Evolutionary conservation across 2,329 filamentous ascomycete genomes (phyloP).

Genomic region (Hypomyces rosellus): DNA sequence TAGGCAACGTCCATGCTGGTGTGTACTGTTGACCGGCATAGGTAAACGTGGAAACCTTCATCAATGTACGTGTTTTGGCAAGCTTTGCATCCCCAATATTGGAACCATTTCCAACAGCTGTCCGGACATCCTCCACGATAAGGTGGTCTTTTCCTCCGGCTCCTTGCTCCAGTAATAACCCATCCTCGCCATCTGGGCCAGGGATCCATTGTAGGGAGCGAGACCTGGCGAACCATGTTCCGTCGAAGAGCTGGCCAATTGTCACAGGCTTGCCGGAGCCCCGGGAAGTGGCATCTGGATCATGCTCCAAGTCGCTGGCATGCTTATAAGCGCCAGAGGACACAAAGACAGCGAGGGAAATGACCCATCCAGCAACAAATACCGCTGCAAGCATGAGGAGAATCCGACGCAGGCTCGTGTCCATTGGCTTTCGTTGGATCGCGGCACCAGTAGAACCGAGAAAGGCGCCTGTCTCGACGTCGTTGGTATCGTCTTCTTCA

Average conservation of each 20-base stretch:
- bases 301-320: constrained; percentile 55
- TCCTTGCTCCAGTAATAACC: constrained; percentile 70
- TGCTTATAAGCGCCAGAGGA: constrained; percentile 59
- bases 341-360: constrained; percentile 62
- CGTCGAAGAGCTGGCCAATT: constrained; percentile 61
- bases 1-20: constrained; percentile 65
- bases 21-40: constrained; percentile 49
- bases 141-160: constrained; percentile 64
- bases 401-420: constrained; percentile 57
- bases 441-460: constrained; percentile 30
- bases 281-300: constrained; percentile 58
- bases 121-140: constrained; percentile 78
- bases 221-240: constrained; percentile 56
- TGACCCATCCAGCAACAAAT: constrained; percentile 61
- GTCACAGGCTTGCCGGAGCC: constrained; percentile 68
- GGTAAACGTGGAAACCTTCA: constrained; percentile 60
- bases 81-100: constrained; percentile 28
- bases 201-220: constrained; percentile 72
- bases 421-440: constrained; percentile 49
- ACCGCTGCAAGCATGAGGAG: constrained; percentile 55
- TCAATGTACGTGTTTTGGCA: constrained; percentile 60
- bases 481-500: constrained; percentile 20
- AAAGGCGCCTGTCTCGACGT: constrained; percentile 49
- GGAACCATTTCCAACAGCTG: constrained; percentile 22
- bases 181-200: constrained; percentile 71